These are phyloP conservation scores for Hypoxylon sp. DNA, from an alignment of 2,329 filamentous ascomycete genomes.

Conservation along the genomic window DNA sequence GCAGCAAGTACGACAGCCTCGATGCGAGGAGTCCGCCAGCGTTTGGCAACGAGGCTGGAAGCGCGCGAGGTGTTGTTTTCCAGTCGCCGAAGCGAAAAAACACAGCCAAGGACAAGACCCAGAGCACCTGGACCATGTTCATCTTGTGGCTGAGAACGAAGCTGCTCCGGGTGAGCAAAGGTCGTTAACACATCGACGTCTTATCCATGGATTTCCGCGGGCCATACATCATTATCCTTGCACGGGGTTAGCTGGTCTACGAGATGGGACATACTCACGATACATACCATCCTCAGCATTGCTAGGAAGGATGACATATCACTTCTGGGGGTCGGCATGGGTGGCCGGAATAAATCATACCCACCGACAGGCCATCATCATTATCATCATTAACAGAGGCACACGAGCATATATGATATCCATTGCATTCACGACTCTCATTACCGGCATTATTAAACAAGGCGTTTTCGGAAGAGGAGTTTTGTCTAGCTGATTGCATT, in stretches of 20 bases:
- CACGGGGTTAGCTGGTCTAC: constrained; percentile 8
- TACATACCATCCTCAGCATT: constrained; percentile 22
- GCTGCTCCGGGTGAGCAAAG: constrained; percentile 60
- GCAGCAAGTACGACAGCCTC: constrained; percentile 63
- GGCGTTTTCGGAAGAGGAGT: constrained; percentile 42
- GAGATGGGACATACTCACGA: constrained; percentile 19
- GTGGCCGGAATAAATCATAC: constrained; percentile 18
- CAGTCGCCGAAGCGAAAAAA: constrained; percentile 59
- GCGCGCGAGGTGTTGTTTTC: constrained; percentile 62
- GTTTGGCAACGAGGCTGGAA: constrained; percentile 53
- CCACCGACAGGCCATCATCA: neutral
- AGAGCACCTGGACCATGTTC: constrained; percentile 73
- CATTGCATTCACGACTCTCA: constrained; percentile 44
- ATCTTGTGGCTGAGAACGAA: constrained; percentile 75
- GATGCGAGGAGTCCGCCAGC: constrained; percentile 50
- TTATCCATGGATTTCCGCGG: neutral
- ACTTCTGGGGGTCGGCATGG: constrained; percentile 13
- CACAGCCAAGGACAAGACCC: constrained; percentile 72
- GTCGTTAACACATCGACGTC: constrained; percentile 23
- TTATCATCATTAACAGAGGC: constrained; percentile 19
- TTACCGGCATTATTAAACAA: constrained; percentile 31
- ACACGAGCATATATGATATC: constrained; percentile 43
- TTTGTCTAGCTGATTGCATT: constrained; percentile 34
- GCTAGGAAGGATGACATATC: constrained; percentile 11
- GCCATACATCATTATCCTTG: constrained; percentile 4